Base-by-base conservation (phyloP, 75 land plant genomes). In the Sequoia sempervirens region DNA sequence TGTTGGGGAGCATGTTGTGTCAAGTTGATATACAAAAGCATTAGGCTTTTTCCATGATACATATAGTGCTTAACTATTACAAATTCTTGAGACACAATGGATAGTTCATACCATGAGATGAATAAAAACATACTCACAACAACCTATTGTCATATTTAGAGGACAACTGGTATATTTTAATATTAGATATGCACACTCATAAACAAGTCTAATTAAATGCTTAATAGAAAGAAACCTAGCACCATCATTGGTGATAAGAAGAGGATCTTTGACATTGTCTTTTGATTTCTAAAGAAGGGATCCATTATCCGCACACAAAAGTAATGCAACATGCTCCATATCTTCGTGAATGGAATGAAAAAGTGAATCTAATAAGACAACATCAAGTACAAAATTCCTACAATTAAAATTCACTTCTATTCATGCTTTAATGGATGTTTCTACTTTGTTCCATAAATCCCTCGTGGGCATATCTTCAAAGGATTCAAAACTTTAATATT, bases 121-220 rank as follows among this genome's bases (percentile, higher is more conserved):
- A 82, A 45, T 86, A 86, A 87, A 96, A 96, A 73, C 89, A 89
- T 13, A 96, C 91, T 43, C 91, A 89, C 84, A 96, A 96, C 53
- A 94, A 84, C 74, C 92, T 89, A 64, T 94, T 94, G 81, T 94
- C 96, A 82, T 93, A 94, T 85, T 96, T 96, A 47, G 96, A 96
- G 14, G 98, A 96, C 12, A 96, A 93, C 98, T 96, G 96, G 74
- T 96, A 94, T 79, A 96, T 96, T 84, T 94, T 94, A 14, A 96
- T 90, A 89, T 96, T 96, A 81, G 94, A 96, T 40, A 93, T 26
- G 98, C 98, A 80, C 93, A 88, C n/a, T 95, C 98, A 85, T 90
- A 86, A 73, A 91, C 76, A 78, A 96, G 88, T 83, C 89, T 89
- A 80, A 92, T 88, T 18, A 95, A 95, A 30, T 91, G 83, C 82